Percentiles rank a stretch among this genome's conserved stretches.
Evolutionary conservation across 306 rosid genomes (phyloP).

Genomic region (Gleditsia sinensis): DNA sequence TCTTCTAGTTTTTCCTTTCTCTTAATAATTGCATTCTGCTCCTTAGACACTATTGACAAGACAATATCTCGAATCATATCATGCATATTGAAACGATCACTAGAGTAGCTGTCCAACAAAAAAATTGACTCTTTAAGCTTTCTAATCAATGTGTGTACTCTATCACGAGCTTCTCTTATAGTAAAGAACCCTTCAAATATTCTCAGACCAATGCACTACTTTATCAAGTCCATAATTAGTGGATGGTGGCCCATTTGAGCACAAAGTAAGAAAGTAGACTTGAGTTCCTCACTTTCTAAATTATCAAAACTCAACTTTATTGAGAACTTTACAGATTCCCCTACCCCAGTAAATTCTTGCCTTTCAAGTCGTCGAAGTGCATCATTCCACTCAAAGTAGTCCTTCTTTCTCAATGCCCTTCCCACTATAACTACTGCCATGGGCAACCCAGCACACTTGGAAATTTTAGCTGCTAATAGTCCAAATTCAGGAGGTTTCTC

Average conservation of each 20-base stretch:
- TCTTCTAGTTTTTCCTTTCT: not conserved
- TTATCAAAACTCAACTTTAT: no score
- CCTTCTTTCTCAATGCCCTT: not conserved
- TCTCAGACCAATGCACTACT: not conserved
- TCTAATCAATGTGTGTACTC: not conserved
- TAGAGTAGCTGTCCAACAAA: not conserved
- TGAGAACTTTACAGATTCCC: fast-evolving
- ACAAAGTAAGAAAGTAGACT: constrained; percentile 17
- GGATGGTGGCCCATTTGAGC: not conserved
- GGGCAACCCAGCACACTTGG: not conserved
- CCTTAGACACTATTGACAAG: not conserved
- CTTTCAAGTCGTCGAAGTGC: not conserved
- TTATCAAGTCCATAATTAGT: not conserved
- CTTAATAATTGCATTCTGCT: not conserved
- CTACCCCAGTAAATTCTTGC: not conserved
- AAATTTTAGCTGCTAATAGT: not conserved
- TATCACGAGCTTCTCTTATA: not conserved
- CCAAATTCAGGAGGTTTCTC: not conserved
- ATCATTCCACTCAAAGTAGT: not conserved
- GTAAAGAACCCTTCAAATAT: not conserved
- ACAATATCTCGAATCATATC: not conserved
- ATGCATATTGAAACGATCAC: no score
- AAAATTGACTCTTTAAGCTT: not conserved
- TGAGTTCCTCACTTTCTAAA: no score
- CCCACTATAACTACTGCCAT: not conserved